These are phyloP conservation scores for Xeromyces bisporus DNA, from an alignment of 495 filamentous ascomycete genomes.

Conservation along the genomic window DNA sequence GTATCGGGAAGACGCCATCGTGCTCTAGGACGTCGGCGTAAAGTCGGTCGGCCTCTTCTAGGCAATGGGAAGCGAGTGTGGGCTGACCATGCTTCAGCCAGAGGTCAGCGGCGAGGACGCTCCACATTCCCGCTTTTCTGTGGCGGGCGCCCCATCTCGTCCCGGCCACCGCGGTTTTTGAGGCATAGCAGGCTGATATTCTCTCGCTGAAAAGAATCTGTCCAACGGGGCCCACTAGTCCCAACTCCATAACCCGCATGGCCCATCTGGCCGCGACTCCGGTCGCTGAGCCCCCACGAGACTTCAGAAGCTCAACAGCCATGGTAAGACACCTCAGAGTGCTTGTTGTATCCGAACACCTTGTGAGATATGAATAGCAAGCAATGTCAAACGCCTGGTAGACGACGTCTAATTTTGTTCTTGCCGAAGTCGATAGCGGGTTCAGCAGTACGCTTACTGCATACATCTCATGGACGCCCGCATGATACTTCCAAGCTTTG, in stretches of 20 bases:
- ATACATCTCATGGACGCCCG: slow-evolving; percentile 82
- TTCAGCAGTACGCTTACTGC: slow-evolving; percentile 66
- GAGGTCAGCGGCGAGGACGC: slow-evolving; percentile 59
- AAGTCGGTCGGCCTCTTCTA: slow-evolving; percentile 51
- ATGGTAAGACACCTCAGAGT: slow-evolving; percentile 62
- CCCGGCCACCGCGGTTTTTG: slow-evolving; percentile 45
- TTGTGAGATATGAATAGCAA: slow-evolving; percentile 77
- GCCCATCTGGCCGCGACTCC: slow-evolving; percentile 85
- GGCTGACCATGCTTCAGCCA: slow-evolving; percentile 62
- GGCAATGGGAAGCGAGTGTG: slow-evolving; percentile 49
- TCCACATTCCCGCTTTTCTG: slow-evolving; percentile 84
- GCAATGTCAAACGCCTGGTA: slow-evolving; percentile 77
- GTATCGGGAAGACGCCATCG: slow-evolving; percentile 38
- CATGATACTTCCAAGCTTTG: slow-evolving; percentile 92
- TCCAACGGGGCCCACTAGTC: slow-evolving; percentile 53
- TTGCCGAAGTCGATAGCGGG: slow-evolving; percentile 50
- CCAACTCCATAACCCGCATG: slow-evolving; percentile 58
- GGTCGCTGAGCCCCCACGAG: slow-evolving; percentile 58
- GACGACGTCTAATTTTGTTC: slow-evolving; percentile 57
- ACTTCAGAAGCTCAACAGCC: slow-evolving; percentile 62
- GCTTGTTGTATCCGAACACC: slow-evolving; percentile 56
- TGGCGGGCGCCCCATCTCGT: slow-evolving; percentile 50
- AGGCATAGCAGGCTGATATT: slow-evolving; percentile 64
- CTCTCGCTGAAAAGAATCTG: slow-evolving; percentile 71
- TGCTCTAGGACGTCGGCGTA: slow-evolving; percentile 45